Evolutionary conservation across 2,329 filamentous ascomycete genomes (phyloP), one percentile per base, ranked within the genome.

Genomic region (Colletotrichum phormii): DNA sequence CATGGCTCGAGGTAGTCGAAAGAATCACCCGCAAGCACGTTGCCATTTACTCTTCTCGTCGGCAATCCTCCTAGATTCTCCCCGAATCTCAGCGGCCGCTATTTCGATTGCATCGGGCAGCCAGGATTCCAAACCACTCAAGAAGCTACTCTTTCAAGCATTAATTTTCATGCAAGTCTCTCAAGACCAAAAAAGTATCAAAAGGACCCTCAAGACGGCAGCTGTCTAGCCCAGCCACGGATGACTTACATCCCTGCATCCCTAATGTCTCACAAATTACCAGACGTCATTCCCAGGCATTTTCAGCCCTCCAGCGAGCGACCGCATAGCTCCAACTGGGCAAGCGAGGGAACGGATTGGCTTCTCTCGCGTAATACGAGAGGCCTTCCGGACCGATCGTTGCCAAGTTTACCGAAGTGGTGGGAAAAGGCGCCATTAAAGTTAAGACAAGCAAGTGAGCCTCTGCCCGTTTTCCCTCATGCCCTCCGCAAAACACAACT

Each of bases 361-460:
- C 11, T n/a, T 63, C 24, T 26, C 49, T 33, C 15, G 18, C 35
- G 53, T 24, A 22, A 49, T 8, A 12, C 37, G 15, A 46, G 13
- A 57, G 24, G 6, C 53, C 68, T 46, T 46, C 29, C 13, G 12
- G n/a, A 31, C 37, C 35, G 53, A 70, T 61, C 54, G 46, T 31
- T 72, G 60, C 70, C 70, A 70, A 70, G 70, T 33, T 33, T 61
- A 59, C 60, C 70, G 29, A 51, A 61, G 22, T n/a, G 12, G 54
- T 57, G 55, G 54, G 18, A 35, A 55, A 35, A 31, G 70, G 54
- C 66, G 55, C 55, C 26, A 55, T 72, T 72, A 70, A 35, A 42
- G 60, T 70, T 72, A 22, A 72, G 60, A 70, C 64, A 71, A 9
- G 49, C 46, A 3, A 3, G 46, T 55, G 51, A 53, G 65, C 26